Evolutionary conservation across 1,284 basidiomycete species (phyloP).

Genomic region (Sutorius eximius): DNA sequence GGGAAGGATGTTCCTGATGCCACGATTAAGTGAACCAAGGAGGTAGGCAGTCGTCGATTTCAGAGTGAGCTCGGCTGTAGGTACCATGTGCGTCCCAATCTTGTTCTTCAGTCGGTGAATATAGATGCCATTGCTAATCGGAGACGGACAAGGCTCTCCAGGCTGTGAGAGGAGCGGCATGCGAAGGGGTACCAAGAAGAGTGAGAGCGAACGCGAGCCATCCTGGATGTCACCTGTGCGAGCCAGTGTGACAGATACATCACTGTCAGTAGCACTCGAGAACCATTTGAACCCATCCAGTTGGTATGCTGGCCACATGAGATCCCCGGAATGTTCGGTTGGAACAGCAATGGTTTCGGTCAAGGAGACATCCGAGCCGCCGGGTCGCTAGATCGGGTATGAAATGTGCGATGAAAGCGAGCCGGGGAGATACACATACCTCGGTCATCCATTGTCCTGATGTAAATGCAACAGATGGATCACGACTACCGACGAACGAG

Average conservation of each 20-base stretch:
- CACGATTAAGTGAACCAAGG: slow-evolving; percentile 61
- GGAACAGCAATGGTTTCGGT: slow-evolving; percentile 67
- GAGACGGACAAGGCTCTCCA: slow-evolving; percentile 41
- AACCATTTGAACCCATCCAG: slow-evolving; percentile 83
- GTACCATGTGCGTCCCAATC: slow-evolving; percentile 73
- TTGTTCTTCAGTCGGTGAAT: slow-evolving; percentile 80
- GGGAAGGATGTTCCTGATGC: slow-evolving; percentile 67
- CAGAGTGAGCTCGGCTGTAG: slow-evolving; percentile 76
- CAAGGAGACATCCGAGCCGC: slow-evolving; percentile 75
- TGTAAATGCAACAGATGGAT: slow-evolving; percentile 63
- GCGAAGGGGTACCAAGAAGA: slow-evolving; percentile 70
- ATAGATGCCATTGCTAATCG: slow-evolving; percentile 66
- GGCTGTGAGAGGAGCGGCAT: slow-evolving; percentile 49
- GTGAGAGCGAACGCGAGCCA: slow-evolving; percentile 65
- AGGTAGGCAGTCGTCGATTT: slow-evolving; percentile 64
- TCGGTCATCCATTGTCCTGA: slow-evolving; percentile 88
- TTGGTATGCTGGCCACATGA: slow-evolving; percentile 53
- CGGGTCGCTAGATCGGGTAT: slow-evolving; percentile 51
- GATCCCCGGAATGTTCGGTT: slow-evolving; percentile 31
- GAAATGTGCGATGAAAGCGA: neutral
- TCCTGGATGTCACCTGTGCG: slow-evolving; percentile 56
- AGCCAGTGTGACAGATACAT: slow-evolving; percentile 70
- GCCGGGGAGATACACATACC: slow-evolving; percentile 33
- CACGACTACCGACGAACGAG: slow-evolving; percentile 46
- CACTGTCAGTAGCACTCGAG: slow-evolving; percentile 77